Percentiles rank a stretch among this genome's conserved stretches.
Evolutionary conservation across 2,329 filamentous ascomycete genomes (phyloP).

Genomic region (Aspergillus phoenicis): DNA sequence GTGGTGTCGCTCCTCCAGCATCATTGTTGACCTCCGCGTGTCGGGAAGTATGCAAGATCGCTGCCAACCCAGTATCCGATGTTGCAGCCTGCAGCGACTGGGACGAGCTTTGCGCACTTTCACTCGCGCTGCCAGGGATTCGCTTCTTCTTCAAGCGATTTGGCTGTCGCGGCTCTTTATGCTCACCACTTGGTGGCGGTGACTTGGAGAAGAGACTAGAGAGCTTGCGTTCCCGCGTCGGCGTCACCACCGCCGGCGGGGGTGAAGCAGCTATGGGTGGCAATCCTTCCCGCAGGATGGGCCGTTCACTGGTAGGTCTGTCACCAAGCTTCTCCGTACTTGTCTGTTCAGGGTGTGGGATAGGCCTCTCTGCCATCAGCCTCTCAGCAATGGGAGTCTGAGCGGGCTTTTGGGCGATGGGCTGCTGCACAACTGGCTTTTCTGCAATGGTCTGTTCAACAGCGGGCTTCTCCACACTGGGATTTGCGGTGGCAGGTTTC

Average conservation of each 20-base stretch:
- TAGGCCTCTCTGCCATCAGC: neutral
- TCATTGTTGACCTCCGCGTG: conserved; percentile 34
- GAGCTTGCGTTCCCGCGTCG: conserved; percentile 67
- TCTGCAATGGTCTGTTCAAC: neutral
- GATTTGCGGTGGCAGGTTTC: neutral
- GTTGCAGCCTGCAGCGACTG: conserved; percentile 65
- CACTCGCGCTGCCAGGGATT: conserved; percentile 74
- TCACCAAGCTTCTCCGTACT: neutral
- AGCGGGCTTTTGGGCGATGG: neutral
- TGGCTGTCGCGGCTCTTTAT: conserved; percentile 68
- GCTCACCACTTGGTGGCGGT: conserved; percentile 62
- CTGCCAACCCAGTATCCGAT: conserved; percentile 45
- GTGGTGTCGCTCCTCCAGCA: conserved; percentile 38
- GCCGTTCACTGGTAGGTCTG: conserved; percentile 1
- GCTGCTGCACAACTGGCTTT: neutral
- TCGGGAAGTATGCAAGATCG: conserved; percentile 26
- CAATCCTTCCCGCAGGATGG: conserved; percentile 46
- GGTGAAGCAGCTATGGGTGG: conserved; percentile 45
- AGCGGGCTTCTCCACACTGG: neutral
- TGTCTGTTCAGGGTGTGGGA: neutral
- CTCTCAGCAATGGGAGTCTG: neutral
- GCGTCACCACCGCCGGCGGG: conserved; percentile 52
- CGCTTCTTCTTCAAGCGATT: conserved; percentile 91
- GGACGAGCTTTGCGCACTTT: conserved; percentile 87
- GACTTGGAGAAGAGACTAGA: conserved; percentile 69